These are phyloP conservation scores for Arthroderma sp. DNA, from an alignment of 2,329 filamentous ascomycete genomes.

Conservation along the genomic window DNA sequence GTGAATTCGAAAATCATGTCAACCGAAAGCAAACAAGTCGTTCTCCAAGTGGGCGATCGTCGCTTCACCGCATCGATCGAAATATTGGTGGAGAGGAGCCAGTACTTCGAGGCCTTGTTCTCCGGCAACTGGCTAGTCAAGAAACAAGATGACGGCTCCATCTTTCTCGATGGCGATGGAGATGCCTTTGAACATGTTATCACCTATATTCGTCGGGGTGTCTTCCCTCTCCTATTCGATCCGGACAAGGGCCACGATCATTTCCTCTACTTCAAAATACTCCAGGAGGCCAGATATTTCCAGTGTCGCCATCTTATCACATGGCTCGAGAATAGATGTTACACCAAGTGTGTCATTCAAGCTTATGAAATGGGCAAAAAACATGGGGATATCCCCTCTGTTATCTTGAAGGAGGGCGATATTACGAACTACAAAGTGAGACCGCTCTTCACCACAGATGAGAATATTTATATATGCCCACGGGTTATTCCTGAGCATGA, in stretches of 20 bases:
- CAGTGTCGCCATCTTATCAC: conserved; percentile 4
- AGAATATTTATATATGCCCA: conserved; percentile 6
- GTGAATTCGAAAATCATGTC: no score
- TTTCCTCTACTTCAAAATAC: conserved; percentile 4
- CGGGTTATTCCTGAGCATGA: conserved; percentile 3
- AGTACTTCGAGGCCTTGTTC: conserved; percentile 7
- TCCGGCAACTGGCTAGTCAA: conserved; percentile 4
- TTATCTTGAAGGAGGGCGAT: background rate
- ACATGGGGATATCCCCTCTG: background rate
- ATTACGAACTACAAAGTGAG: background rate
- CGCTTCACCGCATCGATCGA: conserved; percentile 3
- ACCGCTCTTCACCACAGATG: background rate
- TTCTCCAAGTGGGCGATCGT: conserved; percentile 5
- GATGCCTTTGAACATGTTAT: conserved; percentile 5
- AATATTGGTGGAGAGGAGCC: conserved; percentile 4
- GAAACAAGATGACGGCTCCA: conserved; percentile 4
- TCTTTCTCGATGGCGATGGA: conserved; percentile 7
- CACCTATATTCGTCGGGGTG: conserved; percentile 7
- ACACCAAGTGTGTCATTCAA: conserved; percentile 5
- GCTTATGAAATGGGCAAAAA: background rate
- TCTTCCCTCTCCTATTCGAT: conserved; percentile 6
- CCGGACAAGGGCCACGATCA: conserved; percentile 5
- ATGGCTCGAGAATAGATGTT: conserved; percentile 7
- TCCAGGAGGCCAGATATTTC: conserved; percentile 8
- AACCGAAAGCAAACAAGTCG: background rate